phyloP scores from a whole-genome alignment of 2,329 filamentous ascomycete species.

The Trichothecium roseum region DNA sequence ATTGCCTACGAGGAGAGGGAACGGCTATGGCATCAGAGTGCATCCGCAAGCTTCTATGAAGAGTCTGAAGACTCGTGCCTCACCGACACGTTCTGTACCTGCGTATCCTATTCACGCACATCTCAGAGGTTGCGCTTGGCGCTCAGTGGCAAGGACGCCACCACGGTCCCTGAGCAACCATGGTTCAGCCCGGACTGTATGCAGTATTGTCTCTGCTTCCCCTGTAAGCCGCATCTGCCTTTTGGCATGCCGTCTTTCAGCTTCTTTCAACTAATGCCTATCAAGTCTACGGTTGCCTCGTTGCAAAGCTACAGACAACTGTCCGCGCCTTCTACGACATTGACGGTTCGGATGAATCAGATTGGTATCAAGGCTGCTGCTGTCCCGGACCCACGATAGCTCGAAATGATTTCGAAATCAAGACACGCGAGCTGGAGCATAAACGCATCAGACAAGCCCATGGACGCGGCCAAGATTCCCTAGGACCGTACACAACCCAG shows the following conservation, averaged over 20 bases:
- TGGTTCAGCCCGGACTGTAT: constrained; percentile 14
- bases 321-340: constrained; percentile 23
- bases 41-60: too few species aligned
- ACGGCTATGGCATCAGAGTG: constrained; percentile 3
- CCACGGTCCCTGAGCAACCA: constrained; percentile 5
- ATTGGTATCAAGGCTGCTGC: constrained; percentile 15
- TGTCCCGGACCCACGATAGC: constrained; percentile 17
- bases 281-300: constrained; percentile 18
- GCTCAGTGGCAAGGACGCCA: constrained; percentile 10
- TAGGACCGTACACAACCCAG: too few species aligned
- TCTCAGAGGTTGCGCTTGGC: constrained; percentile 10
- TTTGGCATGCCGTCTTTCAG: neutral
- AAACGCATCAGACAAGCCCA: neutral
- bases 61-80: constrained; percentile 6
- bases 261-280: constrained; percentile 2
- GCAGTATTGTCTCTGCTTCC: constrained; percentile 13
- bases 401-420: constrained; percentile 21
- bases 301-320: constrained; percentile 17
- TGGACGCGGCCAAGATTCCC: neutral
- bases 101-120: constrained; percentile 16
- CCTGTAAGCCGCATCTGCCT: constrained; percentile 11
- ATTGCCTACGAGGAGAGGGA: constrained; percentile 1
- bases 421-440: constrained; percentile 14
- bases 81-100: constrained; percentile 12
- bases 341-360: constrained; percentile 11